Percentiles rank a stretch among this genome's conserved stretches.
phyloP scores from a whole-genome alignment of 176 grass and related monocot genomes.

The Aegilops sharonensis region DNA sequence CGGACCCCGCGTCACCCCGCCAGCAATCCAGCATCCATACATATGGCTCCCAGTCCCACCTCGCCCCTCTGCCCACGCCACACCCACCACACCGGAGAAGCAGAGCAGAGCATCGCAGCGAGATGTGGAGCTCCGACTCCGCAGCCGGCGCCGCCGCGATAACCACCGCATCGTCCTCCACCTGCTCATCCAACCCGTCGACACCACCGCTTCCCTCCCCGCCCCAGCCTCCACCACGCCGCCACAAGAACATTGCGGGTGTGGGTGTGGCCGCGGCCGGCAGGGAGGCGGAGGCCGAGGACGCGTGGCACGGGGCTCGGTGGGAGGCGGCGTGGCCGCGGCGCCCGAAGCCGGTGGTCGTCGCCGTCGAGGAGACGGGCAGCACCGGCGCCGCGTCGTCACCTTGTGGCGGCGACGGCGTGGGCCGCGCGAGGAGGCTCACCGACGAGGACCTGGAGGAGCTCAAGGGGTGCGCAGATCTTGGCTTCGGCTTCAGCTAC shows the following conservation, averaged over 20 bases:
- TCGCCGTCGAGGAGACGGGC: background rate
- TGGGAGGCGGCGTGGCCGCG: conserved; percentile 12
- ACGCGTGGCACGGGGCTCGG: conserved; percentile 15
- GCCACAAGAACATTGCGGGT: background rate
- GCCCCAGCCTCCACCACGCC: background rate
- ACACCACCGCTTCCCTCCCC: background rate
- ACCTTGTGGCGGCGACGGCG: too few relatives aligned
- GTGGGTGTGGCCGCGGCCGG: background rate
- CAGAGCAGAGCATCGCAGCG: background rate
- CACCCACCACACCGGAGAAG: too few relatives aligned
- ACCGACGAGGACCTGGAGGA: conserved; percentile 51
- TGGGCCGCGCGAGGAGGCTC: conserved; percentile 37
- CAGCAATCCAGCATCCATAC: too few relatives aligned
- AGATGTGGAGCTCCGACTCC: conserved; percentile 42
- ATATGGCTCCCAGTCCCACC: too few relatives aligned
- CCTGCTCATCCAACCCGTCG: too few relatives aligned
- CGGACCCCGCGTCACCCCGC: too few relatives aligned
- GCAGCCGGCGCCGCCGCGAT: background rate
- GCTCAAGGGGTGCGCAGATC: conserved; percentile 52
- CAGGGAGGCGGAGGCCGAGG: background rate
- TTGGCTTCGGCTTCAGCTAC: conserved; percentile 55
- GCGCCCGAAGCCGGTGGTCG: conserved; percentile 21
- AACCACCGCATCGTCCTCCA: too few relatives aligned
- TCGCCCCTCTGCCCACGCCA: too few relatives aligned
- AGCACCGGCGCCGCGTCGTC: background rate